Evolutionary conservation across 768 basidiomycete genomes (phyloP).

Genomic region (Lyophyllum semitale): DNA sequence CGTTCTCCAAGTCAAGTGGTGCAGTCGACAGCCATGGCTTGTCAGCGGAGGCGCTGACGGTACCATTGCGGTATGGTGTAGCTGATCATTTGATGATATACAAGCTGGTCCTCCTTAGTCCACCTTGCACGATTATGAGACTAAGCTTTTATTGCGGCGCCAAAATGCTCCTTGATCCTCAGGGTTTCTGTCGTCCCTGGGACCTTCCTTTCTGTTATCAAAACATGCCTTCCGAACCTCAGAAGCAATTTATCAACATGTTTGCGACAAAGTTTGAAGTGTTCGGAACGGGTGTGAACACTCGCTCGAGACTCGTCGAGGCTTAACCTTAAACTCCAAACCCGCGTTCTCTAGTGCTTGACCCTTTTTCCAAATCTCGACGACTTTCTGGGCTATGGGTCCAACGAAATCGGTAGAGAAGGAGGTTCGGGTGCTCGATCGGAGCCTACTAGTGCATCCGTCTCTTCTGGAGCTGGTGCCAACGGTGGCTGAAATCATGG

Average conservation of each 20-base stretch:
- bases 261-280: too few species aligned
- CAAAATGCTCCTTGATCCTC: slow-evolving; percentile 6
- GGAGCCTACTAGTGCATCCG: slow-evolving; percentile 22
- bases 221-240: neutral
- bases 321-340: slow-evolving; percentile 6
- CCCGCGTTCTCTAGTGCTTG: slow-evolving; percentile 5
- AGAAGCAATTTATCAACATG: neutral
- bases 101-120: too few species aligned
- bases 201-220: neutral
- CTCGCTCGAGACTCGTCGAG: neutral
- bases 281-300: neutral
- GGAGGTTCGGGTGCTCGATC: slow-evolving; percentile 11
- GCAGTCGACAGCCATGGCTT: slow-evolving; percentile 88
- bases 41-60: slow-evolving; percentile 94
- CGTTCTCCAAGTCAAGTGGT: slow-evolving; percentile 91
- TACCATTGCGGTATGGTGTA: slow-evolving; percentile 84
- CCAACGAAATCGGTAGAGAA: slow-evolving; percentile 15
- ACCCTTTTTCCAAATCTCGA: neutral
- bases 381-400: slow-evolving; percentile 1
- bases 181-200: slow-evolving; percentile 3
- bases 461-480: slow-evolving; percentile 6
- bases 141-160: neutral
- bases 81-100: slow-evolving; percentile 37
- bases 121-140: neutral
- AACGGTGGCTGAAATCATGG: neutral